Base-by-base conservation (phyloP, 1,284 basidiomycete genomes). In the Sporisorium exsertum region DNA sequence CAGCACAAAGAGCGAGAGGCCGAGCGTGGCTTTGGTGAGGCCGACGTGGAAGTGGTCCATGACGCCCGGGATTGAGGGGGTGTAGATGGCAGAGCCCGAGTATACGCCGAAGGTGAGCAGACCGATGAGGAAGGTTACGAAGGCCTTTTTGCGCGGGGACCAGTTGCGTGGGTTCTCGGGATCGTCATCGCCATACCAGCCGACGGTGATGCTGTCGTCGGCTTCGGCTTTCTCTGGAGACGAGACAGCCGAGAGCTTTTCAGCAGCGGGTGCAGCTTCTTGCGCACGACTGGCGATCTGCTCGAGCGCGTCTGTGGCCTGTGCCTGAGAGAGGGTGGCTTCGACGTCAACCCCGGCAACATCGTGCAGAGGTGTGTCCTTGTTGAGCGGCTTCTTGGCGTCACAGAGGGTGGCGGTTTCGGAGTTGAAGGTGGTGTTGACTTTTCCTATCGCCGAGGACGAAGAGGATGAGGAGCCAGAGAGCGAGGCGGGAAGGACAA, bases 21-120 rank as follows among this genome's bases (percentile, higher is more conserved):
- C 88, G 10, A 94, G 88, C 84, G 92, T 90, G 1, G 93, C 91
- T 70, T 93, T 90, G 72, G 90, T 89, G 45, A 88, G 87, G 1
- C 88, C 87, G 37, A 93, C 89, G 59, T 88, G 85, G 72, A 93
- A 92, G 9, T 91, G 88, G 12, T 80, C 67, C 47, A 90, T 87
- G 32, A 79, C 60, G 37, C 81, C 79, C 1, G 75, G 78, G 73
- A 81, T 84, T 5, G 78, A 82, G 3, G 57, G 64, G 0, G 72
- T 64, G 51, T 77, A 70, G 55, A 81, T 73, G 16, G 64, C 65
- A 16, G 72, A 77, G 24, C 73, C 63, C 13, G 58, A 64, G 10
- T 79, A 80, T 22, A 80, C 80, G 42, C 66, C 68, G n/a, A 78
- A 67, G 10, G 68, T 64, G 35, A 64, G 56, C 24, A 69, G 32